Conservation (phyloP, 805 yeast species). For the Lachancea dasiensis region DNA sequence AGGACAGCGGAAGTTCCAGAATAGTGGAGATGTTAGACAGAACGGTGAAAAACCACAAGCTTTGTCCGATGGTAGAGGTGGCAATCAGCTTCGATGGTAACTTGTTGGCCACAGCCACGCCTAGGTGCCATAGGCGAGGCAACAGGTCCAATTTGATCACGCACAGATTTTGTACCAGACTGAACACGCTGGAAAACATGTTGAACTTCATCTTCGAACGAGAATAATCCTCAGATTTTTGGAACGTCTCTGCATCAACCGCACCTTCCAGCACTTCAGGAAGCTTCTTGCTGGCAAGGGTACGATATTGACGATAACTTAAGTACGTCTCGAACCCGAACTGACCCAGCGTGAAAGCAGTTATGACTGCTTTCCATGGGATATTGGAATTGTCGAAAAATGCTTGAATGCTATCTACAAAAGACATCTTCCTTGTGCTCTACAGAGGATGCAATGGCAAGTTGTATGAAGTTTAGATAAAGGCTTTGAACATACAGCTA, state of each 20-base stretch:
- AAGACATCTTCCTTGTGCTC: constrained; percentile 11
- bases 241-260: constrained; percentile 66
- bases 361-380: constrained; percentile 73
- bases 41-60: constrained; percentile 56
- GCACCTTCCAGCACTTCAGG: constrained; percentile 67
- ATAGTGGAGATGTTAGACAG: constrained; percentile 47
- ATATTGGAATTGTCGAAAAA: constrained; percentile 60
- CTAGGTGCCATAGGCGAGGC: constrained; percentile 55
- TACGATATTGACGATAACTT: constrained; percentile 69
- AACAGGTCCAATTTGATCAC: constrained; percentile 55
- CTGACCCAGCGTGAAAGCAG: constrained; percentile 71
- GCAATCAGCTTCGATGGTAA: constrained; percentile 30
- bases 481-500: too few relatives aligned
- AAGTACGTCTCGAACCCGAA: constrained; percentile 70
- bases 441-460: too few relatives aligned
- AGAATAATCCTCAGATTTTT: constrained; percentile 72
- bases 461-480: too few relatives aligned
- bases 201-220: constrained; percentile 71
- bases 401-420: constrained; percentile 36
- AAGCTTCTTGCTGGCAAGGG: constrained; percentile 46
- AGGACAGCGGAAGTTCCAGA: constrained; percentile 58
- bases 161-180: constrained; percentile 50
- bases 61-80: constrained; percentile 61
- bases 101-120: constrained; percentile 36
- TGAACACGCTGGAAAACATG: constrained; percentile 46